Evolutionary conservation across 768 basidiomycete genomes (phyloP), one percentile per base, ranked within the genome.

Genomic region (Macrolepiota dolichaula): DNA sequence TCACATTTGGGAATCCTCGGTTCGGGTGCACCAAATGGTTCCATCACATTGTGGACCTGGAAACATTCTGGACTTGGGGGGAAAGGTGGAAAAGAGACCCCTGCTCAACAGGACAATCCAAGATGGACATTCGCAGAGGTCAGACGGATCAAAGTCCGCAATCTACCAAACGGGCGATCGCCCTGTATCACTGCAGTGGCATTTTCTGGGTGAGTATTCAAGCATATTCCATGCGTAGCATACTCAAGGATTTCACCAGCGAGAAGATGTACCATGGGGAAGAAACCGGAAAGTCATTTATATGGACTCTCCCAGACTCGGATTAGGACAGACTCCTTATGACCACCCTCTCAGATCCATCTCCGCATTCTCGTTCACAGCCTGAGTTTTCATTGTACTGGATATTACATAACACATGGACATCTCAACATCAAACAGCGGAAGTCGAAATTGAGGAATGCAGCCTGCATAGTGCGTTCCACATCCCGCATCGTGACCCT

Each of bases 41-140:
- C 85, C 2, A 87, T 94, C 56, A 84, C 85, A 0, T 75, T 97
- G n/a, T 79, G 91, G 62, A 91, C 94, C 1, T 94, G 94, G 89
- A 89, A 25, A 36, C 59, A 60, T 9, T 13, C 35, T 15, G 19
- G 38, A 19, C 4, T 36, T n/a, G 22, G 19, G 6, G 42, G 13
- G 0, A 19, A 17, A 5, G 22, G 85, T 15, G 82, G 91, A 0
- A 88, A 94, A 62, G 84, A 85, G 12, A 89, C 91, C 0, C 85
- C 83, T 0, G 76, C 80, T 57, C 19, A 24, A 17, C 50, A 82
- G 0, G 81, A 87, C 67, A 83, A 80, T 66, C 87, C 92, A 1
- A 75, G 76, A 53, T 95, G 92, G 92, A 80, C 87, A 67, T 88
- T 96, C 73, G 75, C 83, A 10, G 84, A 85, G 13, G 74, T 92